A percentile compares a stretch with the other conserved stretches of the same genome.
These are phyloP conservation scores for Raphanus hybrid DNA, from an alignment of 441 rosid species.

Conservation along the genomic window DNA sequence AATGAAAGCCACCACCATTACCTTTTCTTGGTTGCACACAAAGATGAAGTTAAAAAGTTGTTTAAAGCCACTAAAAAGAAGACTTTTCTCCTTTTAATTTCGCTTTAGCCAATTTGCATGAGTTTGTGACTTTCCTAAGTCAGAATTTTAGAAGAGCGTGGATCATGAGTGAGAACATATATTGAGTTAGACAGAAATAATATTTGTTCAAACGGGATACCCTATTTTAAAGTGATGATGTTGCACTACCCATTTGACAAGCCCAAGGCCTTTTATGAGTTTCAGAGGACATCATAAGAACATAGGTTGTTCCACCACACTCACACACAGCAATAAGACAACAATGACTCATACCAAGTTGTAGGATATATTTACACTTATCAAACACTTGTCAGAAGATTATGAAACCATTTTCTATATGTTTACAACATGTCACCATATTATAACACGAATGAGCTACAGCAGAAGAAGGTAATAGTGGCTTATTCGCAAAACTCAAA, in stretches of 20 bases:
- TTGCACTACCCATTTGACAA: not conserved
- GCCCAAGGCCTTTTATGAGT: not conserved
- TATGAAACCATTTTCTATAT: not conserved
- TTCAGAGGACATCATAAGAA: not conserved
- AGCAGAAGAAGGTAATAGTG: not conserved
- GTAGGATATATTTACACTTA: not conserved
- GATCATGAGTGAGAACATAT: slow-evolving; percentile 3
- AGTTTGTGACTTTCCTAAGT: not conserved
- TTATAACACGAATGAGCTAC: not conserved
- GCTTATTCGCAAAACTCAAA: not conserved
- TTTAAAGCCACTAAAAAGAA: not conserved
- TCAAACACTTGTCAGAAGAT: not conserved
- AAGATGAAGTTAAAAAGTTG: not conserved
- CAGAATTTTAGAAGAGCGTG: not conserved
- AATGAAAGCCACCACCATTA: slow-evolving; percentile 7
- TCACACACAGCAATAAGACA: not conserved
- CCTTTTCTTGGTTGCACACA: slow-evolving; percentile 3
- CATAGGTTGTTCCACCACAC: not conserved
- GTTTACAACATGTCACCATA: not conserved
- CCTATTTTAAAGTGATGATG: not conserved
- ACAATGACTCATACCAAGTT: not conserved
- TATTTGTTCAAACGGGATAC: not conserved
- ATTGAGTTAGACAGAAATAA: not conserved
- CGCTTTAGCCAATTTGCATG: slow-evolving; percentile 5
- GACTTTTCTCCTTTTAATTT: not conserved